Conservation (phyloP, 2,329 filamentous ascomycete genomes). For the Albifimbria verrucaria region DNA sequence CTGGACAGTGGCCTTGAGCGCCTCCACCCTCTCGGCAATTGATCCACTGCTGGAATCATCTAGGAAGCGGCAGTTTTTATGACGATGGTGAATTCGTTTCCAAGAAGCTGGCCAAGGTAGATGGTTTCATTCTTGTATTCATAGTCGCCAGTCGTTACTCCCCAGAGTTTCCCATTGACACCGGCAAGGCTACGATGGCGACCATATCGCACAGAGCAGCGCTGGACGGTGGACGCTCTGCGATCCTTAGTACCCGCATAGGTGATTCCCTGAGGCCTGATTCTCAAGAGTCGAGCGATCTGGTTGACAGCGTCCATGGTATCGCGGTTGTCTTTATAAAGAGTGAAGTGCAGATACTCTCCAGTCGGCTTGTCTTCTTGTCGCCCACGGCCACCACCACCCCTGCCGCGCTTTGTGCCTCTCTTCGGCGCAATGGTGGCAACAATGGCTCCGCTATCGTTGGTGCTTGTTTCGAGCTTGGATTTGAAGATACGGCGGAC, state of each 20-base stretch:
- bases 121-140: conserved; percentile 69
- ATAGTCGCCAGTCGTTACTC: conserved; percentile 73
- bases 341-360: conserved; percentile 82
- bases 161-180: conserved; percentile 62
- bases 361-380: conserved; percentile 45
- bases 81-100: conserved; percentile 92
- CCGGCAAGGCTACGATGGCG: conserved; percentile 58
- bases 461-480: conserved; percentile 71
- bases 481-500: conserved; percentile 79
- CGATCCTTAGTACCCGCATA: conserved; percentile 88
- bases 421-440: conserved; percentile 59
- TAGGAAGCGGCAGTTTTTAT: conserved; percentile 76
- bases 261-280: conserved; percentile 70
- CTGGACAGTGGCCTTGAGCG: conserved; percentile 39
- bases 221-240: conserved; percentile 80
- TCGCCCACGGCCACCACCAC: conserved; percentile 18
- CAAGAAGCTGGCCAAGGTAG: conserved; percentile 76
- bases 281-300: conserved; percentile 69
- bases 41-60: conserved; percentile 27
- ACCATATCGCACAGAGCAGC: conserved; percentile 61
- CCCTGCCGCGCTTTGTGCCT: conserved; percentile 25
- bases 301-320: conserved; percentile 87
- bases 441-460: conserved; percentile 55
- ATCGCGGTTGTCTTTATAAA: conserved; percentile 97
- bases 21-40: conserved; percentile 24